Evolutionary conservation across 139 green algal genomes (phyloP), one percentile per base, ranked within the genome.

Genomic region (Limnomonas spitsbergensis): DNA sequence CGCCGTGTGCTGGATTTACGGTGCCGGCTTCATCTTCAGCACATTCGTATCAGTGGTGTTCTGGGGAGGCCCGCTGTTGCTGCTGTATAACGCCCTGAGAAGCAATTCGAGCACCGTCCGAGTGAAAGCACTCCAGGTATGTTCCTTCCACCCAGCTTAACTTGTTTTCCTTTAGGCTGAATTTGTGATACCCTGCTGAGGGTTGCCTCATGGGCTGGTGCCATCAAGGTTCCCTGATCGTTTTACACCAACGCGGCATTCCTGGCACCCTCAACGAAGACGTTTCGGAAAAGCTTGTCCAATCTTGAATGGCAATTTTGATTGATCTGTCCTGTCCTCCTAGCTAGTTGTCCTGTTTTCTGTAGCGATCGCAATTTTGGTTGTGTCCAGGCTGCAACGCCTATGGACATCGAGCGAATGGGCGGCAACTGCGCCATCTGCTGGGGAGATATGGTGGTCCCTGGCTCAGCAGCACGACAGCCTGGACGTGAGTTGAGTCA

Each of bases 1-100:
- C 1, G 92, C 90, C 9, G 85, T 97, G 34, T 97, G 93, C 87
- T 96, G 93, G 93, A 53, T 90, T 29, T 95, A 97, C 79, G 90
- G 89, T 7, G 92, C 92, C 0, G 92, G 92, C 36, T 61, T 92
- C 9, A 52, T 94, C 1, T 97, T 97, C 82, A 91, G 75, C 37
- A 29, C 78, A 0, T 88, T 84, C 67, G 81, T 82, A 1, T 66
- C 34, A 6, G 73, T 94, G 3, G 85, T 97, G 4, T 97, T 97
- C 75, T 95, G 91, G 92, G 91, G 84, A 7, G 80, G 66, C 0
- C 87, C 86, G 0, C 20, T 84, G 32, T 66, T 86, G 75, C 26
- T 66, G 32, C 29, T 85, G 9, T 89, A 86, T 36, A 82, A 91
- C n/a, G 70, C 9, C 0, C 27, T 88, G 31, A 73, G 82, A 1